Evolutionary conservation across 257 asterid species (phyloP), one percentile per base, ranked within the genome.

Genomic region (Forsythia viridissima): DNA sequence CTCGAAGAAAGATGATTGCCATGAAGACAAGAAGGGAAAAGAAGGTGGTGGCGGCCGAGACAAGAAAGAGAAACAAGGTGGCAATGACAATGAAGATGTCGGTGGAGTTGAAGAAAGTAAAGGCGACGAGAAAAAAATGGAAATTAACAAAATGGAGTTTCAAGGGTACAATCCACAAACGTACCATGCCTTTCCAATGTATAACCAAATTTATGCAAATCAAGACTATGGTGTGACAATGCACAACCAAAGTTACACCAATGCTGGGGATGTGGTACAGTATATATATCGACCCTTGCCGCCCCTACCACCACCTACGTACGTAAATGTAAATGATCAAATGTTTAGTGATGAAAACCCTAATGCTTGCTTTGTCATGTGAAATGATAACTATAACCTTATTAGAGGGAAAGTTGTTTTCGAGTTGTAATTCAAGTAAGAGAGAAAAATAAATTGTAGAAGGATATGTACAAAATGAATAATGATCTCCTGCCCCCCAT

Each of bases 291-390:
- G 80, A 3, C 86, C 88, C 20, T 30, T 40, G 34, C 73, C 15
- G 0, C 82, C 82, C 0, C 81, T 88, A 0, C 88, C 89, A 2
- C 86, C 87, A 0, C 84, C 88, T 1, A 44, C 78, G 4, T 84
- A 77, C 65, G 5, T 72, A 52, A 81, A 87, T 8, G 15, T 85
- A 0, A 75, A 85, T 70, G 75, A 71, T 36, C 86, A 86, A 37
- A 85, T 84, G 84, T 88, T 88, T 10, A 88, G 89, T 68, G 91
- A 88, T 0, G 91, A 88, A 76, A 84, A 88, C 51, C 88, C 91
- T 8, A 82, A 88, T 57, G 82, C 86, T 20, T 88, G 91, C 77
- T 80, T 75, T 0, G 71, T 88, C 52, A 88, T 88, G 91, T 88
- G 80, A 88, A 30, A 30, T 30, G 34, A 30, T 1, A 30, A 30